Base-by-base conservation (phyloP, 1,284 basidiomycete genomes). In the Ganoderma lucidum region DNA sequence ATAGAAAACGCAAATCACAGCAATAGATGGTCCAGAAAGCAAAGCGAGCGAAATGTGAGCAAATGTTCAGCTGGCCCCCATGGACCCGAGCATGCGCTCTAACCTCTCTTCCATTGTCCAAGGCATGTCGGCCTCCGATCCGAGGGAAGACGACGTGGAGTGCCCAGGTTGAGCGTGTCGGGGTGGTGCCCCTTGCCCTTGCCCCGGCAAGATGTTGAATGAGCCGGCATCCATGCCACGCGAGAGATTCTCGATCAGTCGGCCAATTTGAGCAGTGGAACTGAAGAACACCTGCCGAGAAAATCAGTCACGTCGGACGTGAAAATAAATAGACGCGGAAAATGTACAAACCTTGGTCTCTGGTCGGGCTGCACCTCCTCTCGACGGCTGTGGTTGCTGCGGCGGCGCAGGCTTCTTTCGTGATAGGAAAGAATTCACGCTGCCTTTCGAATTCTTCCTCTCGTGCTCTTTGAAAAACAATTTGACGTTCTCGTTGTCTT, bases 201-300 rank as follows among this genome's bases (percentile, higher is more conserved):
- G 75, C 23, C 78, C 76, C 1, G 85, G 82, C 41, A 81, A 76
- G 76, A 94, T 88, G 76, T 94, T 94, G 83, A 94, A 94, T 37
- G 93, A 91, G 58, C 93, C 93, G 62, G 92, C 85, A 73, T 95
- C 93, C 83, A 88, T 88, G 48, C 89, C 91, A 78, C 89, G 89
- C 63, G 93, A 93, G 75, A 95, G 86, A 75, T 83, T 89, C 76
- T 95, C 93, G 70, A 95, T 93, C 67, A 95, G 84, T 71, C 89
- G 91, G 59, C 91, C 92, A 77, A 95, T 94, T 71, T 94, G 90
- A 45, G 88, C 86, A 39, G 91, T 85, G 28, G 91, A 88, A 74
- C 90, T 93, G 81, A 92, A 93, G 82, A 91, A 94, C 76, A 95
- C 89, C 93, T 95, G 78, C 65, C 53, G 67, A 70, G 62, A 64